Base-by-base conservation (phyloP, 495 filamentous ascomycete species). In the Neurospora terricola region DNA sequence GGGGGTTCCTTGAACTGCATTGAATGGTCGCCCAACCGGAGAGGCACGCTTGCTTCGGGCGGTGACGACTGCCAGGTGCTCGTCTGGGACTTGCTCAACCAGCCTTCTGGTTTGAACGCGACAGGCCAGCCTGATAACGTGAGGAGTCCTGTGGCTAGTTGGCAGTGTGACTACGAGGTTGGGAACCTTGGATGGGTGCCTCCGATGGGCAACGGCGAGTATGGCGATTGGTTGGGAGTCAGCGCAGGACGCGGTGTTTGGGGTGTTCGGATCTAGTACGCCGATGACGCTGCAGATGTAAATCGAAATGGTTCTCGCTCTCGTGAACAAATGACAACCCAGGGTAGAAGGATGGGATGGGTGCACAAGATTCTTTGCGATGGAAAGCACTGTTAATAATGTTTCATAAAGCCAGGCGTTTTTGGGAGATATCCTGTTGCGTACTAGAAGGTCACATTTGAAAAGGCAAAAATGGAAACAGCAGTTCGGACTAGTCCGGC, bases 111-210 rank as follows among this genome's bases (percentile, higher is more conserved):
- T 2, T 45, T 38, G 66, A 75, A 70, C 4, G 68, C 84, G 42
- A 81, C 83, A 16, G 82, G 83, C 2, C 82, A 82, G 7, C 77
- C 84, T n/a, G 89, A 89, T 38, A 89, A 88, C 73, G 83, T 83
- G 18, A 81, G 91, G 71, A 91, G 88, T 14, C 95, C 95, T 0
- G 88, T 92, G 5, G 93, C 93, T 6, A 90, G 87, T 72, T 99
- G 96, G 96, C 89, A 92, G 77, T 98, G 96, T 77, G 96, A 98
- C 73, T 97, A 97, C 76, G 96, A 99, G 83, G 92, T 99, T 34
- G 92, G 91, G 11, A 98, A 98, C 81, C 87, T 98, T 39, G 94
- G 92, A 77, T 99, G 96, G 96, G 93, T 92, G 18, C 95, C 96
- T 39, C 92, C 91, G 70, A 90, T 92, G 73, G 74, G 78, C 12